Percentiles rank a stretch among this genome's conserved stretches.
These are phyloP conservation scores for Nemania sp. DNA, from an alignment of 2,329 filamentous ascomycete species.

Conservation along the genomic window DNA sequence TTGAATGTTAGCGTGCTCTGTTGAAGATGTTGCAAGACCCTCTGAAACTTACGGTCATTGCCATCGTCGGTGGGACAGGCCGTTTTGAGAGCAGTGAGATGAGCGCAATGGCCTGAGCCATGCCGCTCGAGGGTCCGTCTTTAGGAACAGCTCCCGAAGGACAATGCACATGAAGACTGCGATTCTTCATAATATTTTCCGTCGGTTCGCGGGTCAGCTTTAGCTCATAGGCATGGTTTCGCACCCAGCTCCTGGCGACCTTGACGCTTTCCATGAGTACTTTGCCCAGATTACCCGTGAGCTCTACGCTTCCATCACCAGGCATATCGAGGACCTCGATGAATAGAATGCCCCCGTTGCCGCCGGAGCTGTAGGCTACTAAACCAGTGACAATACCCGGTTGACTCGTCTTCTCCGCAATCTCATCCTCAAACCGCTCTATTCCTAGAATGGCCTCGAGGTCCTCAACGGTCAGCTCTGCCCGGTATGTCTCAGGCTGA, in stretches of 20 bases:
- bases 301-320: slow-evolving; percentile 85
- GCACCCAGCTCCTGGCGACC: slow-evolving; percentile 95
- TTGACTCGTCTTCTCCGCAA: slow-evolving; percentile 80
- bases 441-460: slow-evolving; percentile 90
- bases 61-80: slow-evolving; percentile 85
- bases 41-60: slow-evolving; percentile 76
- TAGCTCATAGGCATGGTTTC: slow-evolving; percentile 90
- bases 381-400: slow-evolving; percentile 95
- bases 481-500: slow-evolving; percentile 70
- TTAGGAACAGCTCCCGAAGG: slow-evolving; percentile 95
- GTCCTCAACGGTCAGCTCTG: slow-evolving; percentile 75
- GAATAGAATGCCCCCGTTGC: slow-evolving; percentile 94
- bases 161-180: slow-evolving; percentile 94
- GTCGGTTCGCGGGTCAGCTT: slow-evolving; percentile 79
- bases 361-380: slow-evolving; percentile 90
- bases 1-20: slow-evolving; percentile 30
- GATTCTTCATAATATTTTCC: slow-evolving; percentile 94
- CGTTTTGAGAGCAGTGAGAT: slow-evolving; percentile 88
- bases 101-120: slow-evolving; percentile 91
- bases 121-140: slow-evolving; percentile 83
- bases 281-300: slow-evolving; percentile 94
- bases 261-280: slow-evolving; percentile 97
- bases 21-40: slow-evolving; percentile 21
- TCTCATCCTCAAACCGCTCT: slow-evolving; percentile 93
- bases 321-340: slow-evolving; percentile 99